Percentiles rank a stretch among this genome's conserved stretches.
phyloP scores from a whole-genome alignment of 208 protist genomes.

The Leishmania amazonensis region DNA sequence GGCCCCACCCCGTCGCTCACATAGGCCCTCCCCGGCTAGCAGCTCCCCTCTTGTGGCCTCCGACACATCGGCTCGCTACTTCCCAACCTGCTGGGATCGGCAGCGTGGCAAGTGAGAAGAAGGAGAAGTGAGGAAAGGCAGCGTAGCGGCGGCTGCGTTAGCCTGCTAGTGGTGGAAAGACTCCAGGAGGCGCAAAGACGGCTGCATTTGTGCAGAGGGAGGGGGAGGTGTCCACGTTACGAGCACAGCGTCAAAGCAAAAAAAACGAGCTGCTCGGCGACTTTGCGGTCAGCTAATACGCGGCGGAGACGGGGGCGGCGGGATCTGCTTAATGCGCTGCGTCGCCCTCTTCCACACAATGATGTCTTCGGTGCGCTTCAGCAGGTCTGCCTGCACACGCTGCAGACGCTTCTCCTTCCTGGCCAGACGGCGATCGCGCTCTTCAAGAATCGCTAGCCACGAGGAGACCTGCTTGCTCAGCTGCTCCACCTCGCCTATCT shows the following conservation, averaged over 20 bases:
- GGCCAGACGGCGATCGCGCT: slow-evolving; percentile 53
- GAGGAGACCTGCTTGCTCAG: slow-evolving; percentile 62
- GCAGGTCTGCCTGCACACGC: slow-evolving; percentile 59
- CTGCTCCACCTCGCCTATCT: slow-evolving; percentile 67
- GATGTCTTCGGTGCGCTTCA: slow-evolving; percentile 62
- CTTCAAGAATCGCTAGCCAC: slow-evolving; percentile 79
- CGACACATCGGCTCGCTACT: not conserved
- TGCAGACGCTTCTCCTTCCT: slow-evolving; percentile 70
- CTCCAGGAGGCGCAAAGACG: not conserved
- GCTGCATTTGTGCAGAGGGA: not conserved
- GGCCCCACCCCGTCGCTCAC: not conserved
- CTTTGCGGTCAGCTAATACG: slow-evolving; percentile 12
- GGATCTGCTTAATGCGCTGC: slow-evolving; percentile 35
- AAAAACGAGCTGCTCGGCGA: not conserved
- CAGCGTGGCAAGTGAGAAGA: not conserved
- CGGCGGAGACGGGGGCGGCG: slow-evolving; percentile 34
- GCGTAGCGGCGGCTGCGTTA: not conserved
- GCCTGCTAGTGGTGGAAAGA: not conserved
- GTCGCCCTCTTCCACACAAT: slow-evolving; percentile 41
- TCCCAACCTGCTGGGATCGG: not conserved
- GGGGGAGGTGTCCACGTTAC: not conserved
- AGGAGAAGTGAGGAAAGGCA: not conserved
- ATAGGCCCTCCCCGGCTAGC: not conserved
- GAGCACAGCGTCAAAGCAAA: not conserved
- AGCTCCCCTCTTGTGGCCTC: not conserved